Evolutionary conservation across 208 protist genomes (phyloP).

Genomic region (Histomonas meleagridis): DNA sequence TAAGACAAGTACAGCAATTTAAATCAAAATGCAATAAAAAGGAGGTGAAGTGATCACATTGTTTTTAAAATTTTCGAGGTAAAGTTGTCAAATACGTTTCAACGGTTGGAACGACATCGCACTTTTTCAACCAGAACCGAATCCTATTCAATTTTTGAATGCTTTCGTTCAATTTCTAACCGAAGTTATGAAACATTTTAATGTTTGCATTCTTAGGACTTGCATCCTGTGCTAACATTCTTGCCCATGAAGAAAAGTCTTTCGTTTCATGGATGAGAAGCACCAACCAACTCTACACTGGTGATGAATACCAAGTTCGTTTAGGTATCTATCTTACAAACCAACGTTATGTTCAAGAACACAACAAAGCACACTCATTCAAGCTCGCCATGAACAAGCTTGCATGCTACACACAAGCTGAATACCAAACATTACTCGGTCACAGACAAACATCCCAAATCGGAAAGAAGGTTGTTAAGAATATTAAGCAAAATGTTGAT

Average conservation of each 20-base stretch:
- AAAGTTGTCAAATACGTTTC: too few relatives aligned
- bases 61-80: too few relatives aligned
- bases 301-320: background rate
- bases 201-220: too few relatives aligned
- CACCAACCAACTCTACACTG: background rate
- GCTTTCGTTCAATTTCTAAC: too few relatives aligned
- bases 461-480: background rate
- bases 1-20: too few relatives aligned
- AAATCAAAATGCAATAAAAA: too few relatives aligned
- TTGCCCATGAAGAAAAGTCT: background rate
- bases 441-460: background rate
- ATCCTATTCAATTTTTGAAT: too few relatives aligned
- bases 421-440: background rate
- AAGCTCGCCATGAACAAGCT: background rate
- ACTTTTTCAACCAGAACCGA: too few relatives aligned
- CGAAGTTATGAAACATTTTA: too few relatives aligned
- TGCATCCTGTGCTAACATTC: too few relatives aligned
- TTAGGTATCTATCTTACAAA: background rate
- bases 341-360: background rate
- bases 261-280: background rate
- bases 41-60: too few relatives aligned
- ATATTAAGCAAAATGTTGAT: conserved; percentile 38
- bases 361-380: background rate
- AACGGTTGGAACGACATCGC: too few relatives aligned
- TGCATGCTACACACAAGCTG: background rate